Conservation (phyloP, 768 basidiomycete genomes). For the Hericium coralloides region DNA sequence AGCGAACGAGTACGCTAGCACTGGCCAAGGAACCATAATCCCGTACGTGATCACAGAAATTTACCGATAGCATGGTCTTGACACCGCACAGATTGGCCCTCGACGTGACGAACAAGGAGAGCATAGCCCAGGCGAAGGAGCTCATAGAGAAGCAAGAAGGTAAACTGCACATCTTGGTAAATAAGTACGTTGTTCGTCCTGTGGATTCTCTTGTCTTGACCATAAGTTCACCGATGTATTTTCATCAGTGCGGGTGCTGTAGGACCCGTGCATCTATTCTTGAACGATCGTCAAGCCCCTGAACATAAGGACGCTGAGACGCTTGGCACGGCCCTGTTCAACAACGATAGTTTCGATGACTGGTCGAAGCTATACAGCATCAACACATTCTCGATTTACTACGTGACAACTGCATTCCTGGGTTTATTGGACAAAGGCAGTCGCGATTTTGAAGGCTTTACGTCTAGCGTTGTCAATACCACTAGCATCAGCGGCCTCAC, state of each 20-base stretch:
- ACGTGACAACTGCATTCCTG: constrained; percentile 67
- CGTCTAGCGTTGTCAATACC: constrained; percentile 65
- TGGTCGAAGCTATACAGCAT: constrained; percentile 57
- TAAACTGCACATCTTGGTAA: constrained; percentile 69
- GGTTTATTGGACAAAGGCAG: constrained; percentile 69
- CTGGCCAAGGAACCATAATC: constrained; percentile 38
- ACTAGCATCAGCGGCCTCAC: constrained; percentile 69
- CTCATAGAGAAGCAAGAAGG: constrained; percentile 51
- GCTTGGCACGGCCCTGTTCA: constrained; percentile 60
- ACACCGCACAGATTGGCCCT: constrained; percentile 40
- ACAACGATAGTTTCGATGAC: constrained; percentile 50
- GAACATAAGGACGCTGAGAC: constrained; percentile 56
- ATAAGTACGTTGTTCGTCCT: constrained; percentile 48
- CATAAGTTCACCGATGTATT: not conserved
- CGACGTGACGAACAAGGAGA: constrained; percentile 64
- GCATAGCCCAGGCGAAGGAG: constrained; percentile 49
- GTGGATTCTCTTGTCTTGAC: not conserved
- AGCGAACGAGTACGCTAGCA: constrained; percentile 33
- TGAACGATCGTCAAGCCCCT: constrained; percentile 45
- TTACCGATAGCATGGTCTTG: no score
- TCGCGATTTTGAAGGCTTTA: constrained; percentile 45
- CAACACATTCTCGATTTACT: constrained; percentile 73
- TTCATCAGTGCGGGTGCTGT: constrained; percentile 58
- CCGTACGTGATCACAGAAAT: constrained; percentile 35
- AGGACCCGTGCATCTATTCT: constrained; percentile 54